phyloP scores from a whole-genome alignment of 352 stramenopile species.

The Globisporangium uncinulatum region DNA sequence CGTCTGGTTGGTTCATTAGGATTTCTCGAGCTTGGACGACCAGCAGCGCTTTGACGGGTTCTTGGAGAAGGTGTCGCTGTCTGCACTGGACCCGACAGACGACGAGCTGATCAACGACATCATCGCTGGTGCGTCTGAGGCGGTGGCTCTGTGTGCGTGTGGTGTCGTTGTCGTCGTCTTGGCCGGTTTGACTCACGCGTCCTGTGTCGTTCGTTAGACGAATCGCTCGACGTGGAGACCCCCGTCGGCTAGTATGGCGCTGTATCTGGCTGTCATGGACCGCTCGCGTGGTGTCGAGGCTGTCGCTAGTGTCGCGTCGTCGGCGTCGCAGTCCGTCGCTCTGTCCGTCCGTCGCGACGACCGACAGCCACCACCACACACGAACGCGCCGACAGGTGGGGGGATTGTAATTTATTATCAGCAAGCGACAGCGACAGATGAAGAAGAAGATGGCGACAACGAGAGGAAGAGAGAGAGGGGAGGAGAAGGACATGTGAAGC shows the following conservation, averaged over 20 bases:
- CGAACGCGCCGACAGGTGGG: no score
- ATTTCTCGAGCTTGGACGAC: slow-evolving; percentile 44
- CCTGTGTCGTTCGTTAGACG: slow-evolving; percentile 6
- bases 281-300: background rate
- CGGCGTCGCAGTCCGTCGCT: background rate
- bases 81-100: slow-evolving; percentile 52
- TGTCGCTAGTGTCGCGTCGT: background rate
- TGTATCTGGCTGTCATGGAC: background rate
- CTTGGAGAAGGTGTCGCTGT: slow-evolving; percentile 57
- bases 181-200: background rate
- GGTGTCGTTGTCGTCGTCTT: background rate
- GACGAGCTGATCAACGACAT: slow-evolving; percentile 35
- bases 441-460: background rate
- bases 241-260: slow-evolving; percentile 7
- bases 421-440: background rate
- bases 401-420: slow-evolving; percentile 15
- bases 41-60: slow-evolving; percentile 59
- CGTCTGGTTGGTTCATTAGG: slow-evolving; percentile 15
- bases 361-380: no score
- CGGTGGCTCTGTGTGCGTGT: background rate
- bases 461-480: background rate
- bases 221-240: slow-evolving; percentile 16
- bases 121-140: slow-evolving; percentile 5
- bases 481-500: background rate
- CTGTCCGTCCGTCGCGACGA: no score